A percentile compares a stretch with the other conserved stretches of the same genome.
These are phyloP conservation scores for Leucosporidium creatinivorum DNA, from an alignment of 768 basidiomycete genomes.

Conservation along the genomic window DNA sequence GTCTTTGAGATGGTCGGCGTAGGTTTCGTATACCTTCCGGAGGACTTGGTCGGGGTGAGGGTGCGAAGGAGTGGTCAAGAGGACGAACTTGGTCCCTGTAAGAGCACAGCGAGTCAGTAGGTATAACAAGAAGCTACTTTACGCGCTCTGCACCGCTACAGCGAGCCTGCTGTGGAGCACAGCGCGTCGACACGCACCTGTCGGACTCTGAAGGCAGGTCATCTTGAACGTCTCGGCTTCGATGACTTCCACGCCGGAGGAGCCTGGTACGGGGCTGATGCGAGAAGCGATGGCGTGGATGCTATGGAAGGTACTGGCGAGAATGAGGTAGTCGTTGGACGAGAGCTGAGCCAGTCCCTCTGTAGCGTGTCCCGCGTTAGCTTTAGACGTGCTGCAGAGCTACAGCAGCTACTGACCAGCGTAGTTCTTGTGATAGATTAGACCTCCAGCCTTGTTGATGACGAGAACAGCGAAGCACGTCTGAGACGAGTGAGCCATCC, in stretches of 20 bases:
- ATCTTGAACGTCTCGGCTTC: conserved; percentile 94
- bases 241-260: conserved; percentile 88
- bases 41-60: conserved; percentile 62
- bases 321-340: conserved; percentile 88
- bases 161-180: too few species aligned
- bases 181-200: conserved; percentile 55
- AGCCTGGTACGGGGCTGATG: conserved; percentile 62
- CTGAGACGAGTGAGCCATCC: not conserved
- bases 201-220: conserved; percentile 78
- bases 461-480: conserved; percentile 49
- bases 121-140: not conserved
- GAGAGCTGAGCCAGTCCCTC: conserved; percentile 86
- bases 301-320: conserved; percentile 93
- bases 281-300: conserved; percentile 97
- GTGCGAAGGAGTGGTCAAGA: conserved; percentile 68
- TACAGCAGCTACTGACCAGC: conserved; percentile 52
- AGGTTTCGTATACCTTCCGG: conserved; percentile 83
- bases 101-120: not conserved
- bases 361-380: conserved; percentile 40
- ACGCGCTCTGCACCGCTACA: too few species aligned
- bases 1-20: conserved; percentile 96
- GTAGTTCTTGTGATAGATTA: conserved; percentile 88
- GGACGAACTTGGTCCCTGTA: conserved; percentile 88
- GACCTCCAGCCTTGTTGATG: conserved; percentile 96
- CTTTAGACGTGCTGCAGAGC: not conserved